A percentile compares a stretch with the other conserved stretches of the same genome.
Conservation (phyloP, 73 alveolate species). For the Durusdinium trenchii region DNA sequence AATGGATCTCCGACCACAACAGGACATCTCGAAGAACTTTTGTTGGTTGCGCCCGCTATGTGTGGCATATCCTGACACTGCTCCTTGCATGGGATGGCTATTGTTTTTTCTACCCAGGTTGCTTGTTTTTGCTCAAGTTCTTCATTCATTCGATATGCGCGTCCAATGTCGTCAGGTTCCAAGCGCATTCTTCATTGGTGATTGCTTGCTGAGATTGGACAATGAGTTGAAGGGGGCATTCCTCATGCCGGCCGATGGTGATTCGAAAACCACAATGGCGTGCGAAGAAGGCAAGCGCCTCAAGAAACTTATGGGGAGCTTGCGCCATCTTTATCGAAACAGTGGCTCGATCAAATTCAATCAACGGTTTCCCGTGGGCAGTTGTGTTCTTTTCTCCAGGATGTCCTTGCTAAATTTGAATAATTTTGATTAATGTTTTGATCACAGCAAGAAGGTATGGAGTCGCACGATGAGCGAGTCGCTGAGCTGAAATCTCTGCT, state of each 20-base stretch:
- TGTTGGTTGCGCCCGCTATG: not conserved
- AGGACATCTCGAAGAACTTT: not conserved
- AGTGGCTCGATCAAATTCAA: no score
- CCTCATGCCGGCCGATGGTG: not conserved
- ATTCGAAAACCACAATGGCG: not conserved
- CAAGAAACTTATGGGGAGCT: not conserved
- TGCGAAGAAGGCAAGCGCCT: not conserved
- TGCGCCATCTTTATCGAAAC: not conserved
- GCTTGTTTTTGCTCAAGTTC: no score
- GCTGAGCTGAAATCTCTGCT: no score
- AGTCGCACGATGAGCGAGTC: no score
- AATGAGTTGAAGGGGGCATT: not conserved
- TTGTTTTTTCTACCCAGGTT: no score
- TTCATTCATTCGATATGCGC: no score
- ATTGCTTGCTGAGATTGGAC: not conserved
- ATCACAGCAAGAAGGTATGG: no score
- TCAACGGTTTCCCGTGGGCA: no score
- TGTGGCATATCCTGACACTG: not conserved
- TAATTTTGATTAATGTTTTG: no score
- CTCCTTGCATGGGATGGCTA: no score
- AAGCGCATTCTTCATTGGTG: not conserved
- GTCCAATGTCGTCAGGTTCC: not conserved
- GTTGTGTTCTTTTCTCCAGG: no score
- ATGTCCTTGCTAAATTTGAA: no score
- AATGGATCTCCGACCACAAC: not conserved